Percentiles rank a stretch among this genome's conserved stretches.
Conservation (phyloP, 129 eudicot species). For the Daucus carota region DH1_v3.0 NC_030381.2:50857001-50857500, state of each 20-base stretch:
- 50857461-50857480: background rate
- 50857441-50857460: background rate
- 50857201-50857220: too few species aligned
- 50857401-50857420: background rate
- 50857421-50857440: background rate
- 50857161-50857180: background rate
- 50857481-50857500: background rate
- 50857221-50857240: too few species aligned
- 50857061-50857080: conserved; percentile 40
- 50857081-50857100: conserved; percentile 45
- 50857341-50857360: background rate
- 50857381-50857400: background rate
- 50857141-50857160: conserved; percentile 1
- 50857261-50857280: too few species aligned
- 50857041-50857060: conserved; percentile 40
- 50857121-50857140: conserved; percentile 21
- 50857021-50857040: conserved; percentile 35
- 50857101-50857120: conserved; percentile 30
- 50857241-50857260: too few species aligned
- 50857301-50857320: background rate
- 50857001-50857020: conserved; percentile 39
- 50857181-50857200: background rate
- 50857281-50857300: too few species aligned
- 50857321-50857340: background rate
- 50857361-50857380: background rate